phyloP scores from a whole-genome alignment of 208 protist genomes.

The Zelonia costaricensis region DNA sequence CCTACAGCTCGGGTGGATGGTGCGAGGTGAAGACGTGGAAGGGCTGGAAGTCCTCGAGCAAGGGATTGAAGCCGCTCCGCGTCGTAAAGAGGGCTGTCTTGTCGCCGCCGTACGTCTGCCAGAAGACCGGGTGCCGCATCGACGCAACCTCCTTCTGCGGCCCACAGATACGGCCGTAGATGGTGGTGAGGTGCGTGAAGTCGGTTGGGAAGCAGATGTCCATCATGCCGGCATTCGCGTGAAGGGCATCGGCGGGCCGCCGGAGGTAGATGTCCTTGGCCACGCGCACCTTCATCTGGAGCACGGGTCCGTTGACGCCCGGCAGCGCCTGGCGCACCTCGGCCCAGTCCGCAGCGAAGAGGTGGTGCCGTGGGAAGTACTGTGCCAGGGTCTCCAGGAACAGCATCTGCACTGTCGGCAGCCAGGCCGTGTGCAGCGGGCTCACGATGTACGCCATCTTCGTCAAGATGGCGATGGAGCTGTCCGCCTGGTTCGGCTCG shows the following conservation, averaged over 20 bases:
- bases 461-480: constrained; percentile 45
- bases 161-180: constrained; percentile 76
- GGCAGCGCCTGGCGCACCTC: constrained; percentile 60
- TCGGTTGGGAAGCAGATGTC: constrained; percentile 91
- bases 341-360: constrained; percentile 78
- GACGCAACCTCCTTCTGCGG: constrained; percentile 63
- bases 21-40: constrained; percentile 85
- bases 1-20: constrained; percentile 76
- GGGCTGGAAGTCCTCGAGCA: constrained; percentile 80
- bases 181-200: constrained; percentile 67
- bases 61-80: constrained; percentile 82
- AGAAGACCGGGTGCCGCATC: constrained; percentile 81
- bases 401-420: constrained; percentile 81
- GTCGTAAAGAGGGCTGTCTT: constrained; percentile 86
- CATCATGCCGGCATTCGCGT: constrained; percentile 81
- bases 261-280: constrained; percentile 81
- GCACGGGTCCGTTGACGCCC: constrained; percentile 75
- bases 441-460: constrained; percentile 78
- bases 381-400: constrained; percentile 72
- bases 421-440: constrained; percentile 71
- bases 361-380: constrained; percentile 85
- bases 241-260: constrained; percentile 49
- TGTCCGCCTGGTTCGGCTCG: constrained; percentile 61
- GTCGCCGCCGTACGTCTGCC: constrained; percentile 75
- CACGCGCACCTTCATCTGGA: constrained; percentile 83